Evolutionary conservation across 2,329 filamentous ascomycete genomes (phyloP), one percentile per base, ranked within the genome.

Genomic region (Xylaria sp.): DNA sequence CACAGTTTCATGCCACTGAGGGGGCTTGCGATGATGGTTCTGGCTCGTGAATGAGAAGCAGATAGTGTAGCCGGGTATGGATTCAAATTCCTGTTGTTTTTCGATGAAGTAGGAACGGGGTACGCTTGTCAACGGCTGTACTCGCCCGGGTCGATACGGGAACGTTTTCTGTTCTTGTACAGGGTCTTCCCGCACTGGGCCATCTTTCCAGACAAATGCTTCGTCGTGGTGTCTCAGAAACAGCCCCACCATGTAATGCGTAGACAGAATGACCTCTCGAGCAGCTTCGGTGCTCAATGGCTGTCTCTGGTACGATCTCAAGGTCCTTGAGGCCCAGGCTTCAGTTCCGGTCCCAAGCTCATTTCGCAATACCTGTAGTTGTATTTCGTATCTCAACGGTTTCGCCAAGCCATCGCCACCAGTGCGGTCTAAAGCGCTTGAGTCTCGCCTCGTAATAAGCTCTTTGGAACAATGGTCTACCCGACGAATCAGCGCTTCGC

Each of bases 371-470:
- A 85, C 76, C 35, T 78, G 76, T 66, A 82, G 82, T 31, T 74
- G 77, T 59, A 85, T 76, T 68, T 82, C 80, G 68, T 79, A 85
- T 55, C 81, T 76, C 61, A 80, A 70, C 2, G 79, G 74, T 63
- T 84, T 85, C 37, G 71, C 70, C 41, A 71, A 65, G 8, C 72
- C 68, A 51, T 77, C 75, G 41, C 72, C 71, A 63, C 68, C 71
- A 61, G 69, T 76, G 64, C 73, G 73, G 44, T 80, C 77, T 17
- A 83, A 74, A 13, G 83, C 83, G 29, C 69, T 71, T 15, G 79
- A 78, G 68, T 85, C 83, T 63, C 78, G 80, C 59, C 83, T 79
- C 23, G 82, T 85, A 67, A 85, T 80, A 58, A 85, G 75, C 70
- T 85, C 83, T 40, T 79, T 71, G 60, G 78, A 80, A 74, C 81